Evolutionary conservation across 257 asterid genomes (phyloP).

Genomic region (Capsicum baccatum): DNA sequence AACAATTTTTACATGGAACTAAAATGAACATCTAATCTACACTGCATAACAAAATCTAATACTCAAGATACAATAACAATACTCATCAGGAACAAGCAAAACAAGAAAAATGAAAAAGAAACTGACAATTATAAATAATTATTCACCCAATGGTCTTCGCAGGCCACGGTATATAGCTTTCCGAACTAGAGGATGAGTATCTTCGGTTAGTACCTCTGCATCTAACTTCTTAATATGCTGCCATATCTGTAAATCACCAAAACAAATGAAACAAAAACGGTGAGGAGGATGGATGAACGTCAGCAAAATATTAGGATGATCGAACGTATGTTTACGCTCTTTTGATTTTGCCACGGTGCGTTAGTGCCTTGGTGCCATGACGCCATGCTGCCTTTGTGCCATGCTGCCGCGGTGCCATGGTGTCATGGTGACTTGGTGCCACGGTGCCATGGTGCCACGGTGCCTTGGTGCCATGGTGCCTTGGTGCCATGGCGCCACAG

Average conservation of each 20-base stretch:
- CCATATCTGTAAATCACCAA: constrained; percentile 71
- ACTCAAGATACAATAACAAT: not conserved
- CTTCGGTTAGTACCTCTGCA: constrained; percentile 74
- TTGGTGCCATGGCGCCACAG: too few species aligned
- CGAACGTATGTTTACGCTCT: too few species aligned
- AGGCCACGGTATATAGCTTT: constrained; percentile 78
- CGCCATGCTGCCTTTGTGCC: too few species aligned
- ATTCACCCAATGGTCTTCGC: constrained; percentile 56
- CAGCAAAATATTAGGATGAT: too few species aligned
- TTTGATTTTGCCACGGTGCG: too few species aligned
- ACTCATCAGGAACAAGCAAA: constrained; percentile 1
- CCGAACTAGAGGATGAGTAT: constrained; percentile 73
- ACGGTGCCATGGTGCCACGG: too few species aligned
- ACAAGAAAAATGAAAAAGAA: not conserved
- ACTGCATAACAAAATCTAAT: not conserved
- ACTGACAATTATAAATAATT: constrained; percentile 23
- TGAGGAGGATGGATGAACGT: too few species aligned
- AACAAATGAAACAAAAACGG: not conserved
- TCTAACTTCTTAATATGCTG: constrained; percentile 74
- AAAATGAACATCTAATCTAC: constrained; percentile 13
- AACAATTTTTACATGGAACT: not conserved
- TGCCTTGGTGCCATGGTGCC: too few species aligned
- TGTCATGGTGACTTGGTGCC: too few species aligned
- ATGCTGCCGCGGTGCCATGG: too few species aligned
- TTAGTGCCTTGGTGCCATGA: too few species aligned